Conservation (phyloP, 148 eudicot species). For the Rhododendron mucronatum region DNA sequence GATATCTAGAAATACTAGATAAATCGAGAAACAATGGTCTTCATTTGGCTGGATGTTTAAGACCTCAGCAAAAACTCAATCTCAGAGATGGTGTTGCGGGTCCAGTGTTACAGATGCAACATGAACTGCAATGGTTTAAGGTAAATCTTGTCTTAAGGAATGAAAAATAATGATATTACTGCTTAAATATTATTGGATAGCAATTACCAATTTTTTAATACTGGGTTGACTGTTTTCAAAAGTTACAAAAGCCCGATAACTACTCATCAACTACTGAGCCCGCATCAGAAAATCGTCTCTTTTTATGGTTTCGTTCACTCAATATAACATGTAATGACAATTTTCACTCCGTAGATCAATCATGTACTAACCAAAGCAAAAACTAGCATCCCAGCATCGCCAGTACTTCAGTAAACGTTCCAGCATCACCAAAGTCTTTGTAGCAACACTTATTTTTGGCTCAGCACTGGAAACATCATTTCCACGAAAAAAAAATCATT, state of each 20-base stretch:
- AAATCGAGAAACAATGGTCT: neutral
- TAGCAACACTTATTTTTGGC: too few relatives aligned
- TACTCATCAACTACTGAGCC: too few relatives aligned
- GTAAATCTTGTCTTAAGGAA: neutral
- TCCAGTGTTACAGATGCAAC: neutral
- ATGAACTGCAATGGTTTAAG: constrained; percentile 3
- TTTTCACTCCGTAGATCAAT: neutral
- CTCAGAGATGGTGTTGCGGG: neutral
- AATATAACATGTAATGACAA: too few relatives aligned
- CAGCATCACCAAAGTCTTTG: too few relatives aligned
- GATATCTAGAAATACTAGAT: rapidly evolving
- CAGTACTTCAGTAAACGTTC: too few relatives aligned
- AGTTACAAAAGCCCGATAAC: neutral
- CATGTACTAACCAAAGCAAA: neutral
- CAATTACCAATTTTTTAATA: neutral
- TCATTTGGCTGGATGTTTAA: neutral
- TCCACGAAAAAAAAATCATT: too few relatives aligned
- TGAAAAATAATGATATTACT: neutral
- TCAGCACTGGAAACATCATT: too few relatives aligned
- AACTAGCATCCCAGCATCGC: too few relatives aligned
- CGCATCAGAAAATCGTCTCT: too few relatives aligned
- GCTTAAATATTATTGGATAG: too few relatives aligned
- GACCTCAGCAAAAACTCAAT: neutral
- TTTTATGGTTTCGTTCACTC: too few relatives aligned
- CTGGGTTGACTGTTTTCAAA: neutral